Conservation (phyloP, 345 rosid genomes). For the Hibiscus syriacus region DNA sequence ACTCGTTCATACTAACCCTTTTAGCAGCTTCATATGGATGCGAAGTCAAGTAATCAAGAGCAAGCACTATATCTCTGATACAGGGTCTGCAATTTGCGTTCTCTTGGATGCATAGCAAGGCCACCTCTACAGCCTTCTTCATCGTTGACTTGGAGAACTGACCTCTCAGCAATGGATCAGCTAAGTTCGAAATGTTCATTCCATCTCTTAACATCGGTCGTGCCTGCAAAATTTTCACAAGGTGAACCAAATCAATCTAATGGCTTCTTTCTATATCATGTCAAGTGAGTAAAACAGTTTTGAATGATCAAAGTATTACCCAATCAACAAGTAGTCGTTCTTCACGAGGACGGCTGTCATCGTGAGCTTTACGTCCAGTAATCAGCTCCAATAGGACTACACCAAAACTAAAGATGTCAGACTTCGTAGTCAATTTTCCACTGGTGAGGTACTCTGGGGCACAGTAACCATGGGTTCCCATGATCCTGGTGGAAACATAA, state of each 20-base stretch:
- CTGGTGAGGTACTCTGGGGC: constrained; percentile 59
- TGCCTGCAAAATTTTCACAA: constrained; percentile 25
- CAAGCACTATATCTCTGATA: constrained; percentile 36
- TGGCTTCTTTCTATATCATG: not conserved
- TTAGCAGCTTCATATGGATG: constrained; percentile 10
- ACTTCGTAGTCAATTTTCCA: constrained; percentile 45
- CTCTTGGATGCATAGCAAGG: constrained; percentile 41
- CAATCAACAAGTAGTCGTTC: constrained; percentile 36
- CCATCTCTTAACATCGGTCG: constrained; percentile 16
- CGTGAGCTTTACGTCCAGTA: constrained; percentile 44
- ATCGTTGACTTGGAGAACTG: constrained; percentile 22
- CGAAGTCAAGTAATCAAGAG: constrained; percentile 38
- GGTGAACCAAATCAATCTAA: too few species aligned
- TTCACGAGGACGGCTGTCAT: constrained; percentile 18
- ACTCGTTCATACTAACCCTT: not conserved
- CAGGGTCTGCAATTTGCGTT: constrained; percentile 42
- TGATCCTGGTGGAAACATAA: constrained; percentile 60
- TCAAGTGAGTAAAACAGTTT: not conserved
- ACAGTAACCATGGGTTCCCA: constrained; percentile 74
- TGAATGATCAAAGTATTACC: constrained; percentile 4
- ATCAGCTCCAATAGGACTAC: constrained; percentile 61
- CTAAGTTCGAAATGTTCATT: constrained; percentile 17
- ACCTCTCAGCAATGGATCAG: constrained; percentile 48
- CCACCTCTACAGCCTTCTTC: constrained; percentile 42
- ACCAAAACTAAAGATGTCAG: constrained; percentile 65